Base-by-base conservation (phyloP, 768 basidiomycete genomes). In the Lactarius hengduanensis region DNA sequence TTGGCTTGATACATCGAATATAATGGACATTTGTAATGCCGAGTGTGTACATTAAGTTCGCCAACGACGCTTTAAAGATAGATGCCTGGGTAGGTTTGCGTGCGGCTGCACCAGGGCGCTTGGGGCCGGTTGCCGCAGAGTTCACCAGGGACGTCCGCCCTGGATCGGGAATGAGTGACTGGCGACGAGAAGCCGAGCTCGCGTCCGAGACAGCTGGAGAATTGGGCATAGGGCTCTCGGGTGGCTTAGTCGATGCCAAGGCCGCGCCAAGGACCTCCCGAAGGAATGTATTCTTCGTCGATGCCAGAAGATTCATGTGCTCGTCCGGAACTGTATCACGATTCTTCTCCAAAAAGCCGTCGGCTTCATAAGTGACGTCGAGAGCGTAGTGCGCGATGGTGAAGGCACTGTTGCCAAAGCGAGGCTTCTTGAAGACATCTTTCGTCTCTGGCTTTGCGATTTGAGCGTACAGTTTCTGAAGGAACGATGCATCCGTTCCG, bases 1-100 rank as follows among this genome's bases (percentile, higher is more conserved):
- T 99, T 2, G 97, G 97, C 77, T 99, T 99, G 81, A 99, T 98
- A 77, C 97, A 99, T 57, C 97, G 88, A 74, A 99, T 99, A 74
- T 99, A 99, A 74, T 99, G 97, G 0, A 98, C 97, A 73, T 99
- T 98, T 15, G 97, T 99, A 66, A 92, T 90, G 72, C 92, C 90
- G 70, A 99, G 89, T 0, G 97, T 99, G 43, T 97, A 95, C 96
- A 99, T 99, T 54, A 99, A 81, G 57, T 86, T 90, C 75, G 92
- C 90, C 61, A 99, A 79, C 0, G 96, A 98, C 2, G 90, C 87
- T 76, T 99, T 99, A 84, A 99, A 99, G 75, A 99, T 99, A 7
- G 93, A 96, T 30, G 96, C 97, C 70, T 98, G 91, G 0, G 97
- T 99, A 1, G 96, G 97, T 75, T 99, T 99, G 77, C 82, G 88